phyloP scores from a whole-genome alignment of 2,329 filamentous ascomycete species.

The Colletotrichum siamense region DNA sequence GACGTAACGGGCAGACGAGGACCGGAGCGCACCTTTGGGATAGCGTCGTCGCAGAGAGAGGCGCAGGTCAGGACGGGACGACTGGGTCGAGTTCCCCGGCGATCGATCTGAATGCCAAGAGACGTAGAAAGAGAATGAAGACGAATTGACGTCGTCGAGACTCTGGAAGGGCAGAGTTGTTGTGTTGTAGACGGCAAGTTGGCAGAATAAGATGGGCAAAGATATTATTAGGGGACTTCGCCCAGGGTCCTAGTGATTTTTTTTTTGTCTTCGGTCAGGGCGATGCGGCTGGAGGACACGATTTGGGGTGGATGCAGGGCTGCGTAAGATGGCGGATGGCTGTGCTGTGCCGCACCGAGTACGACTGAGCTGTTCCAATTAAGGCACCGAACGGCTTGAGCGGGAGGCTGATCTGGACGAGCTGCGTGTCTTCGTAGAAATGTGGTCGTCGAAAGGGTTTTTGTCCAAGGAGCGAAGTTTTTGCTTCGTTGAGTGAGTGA shows the following conservation, averaged over 20 bases:
- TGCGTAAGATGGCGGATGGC: background rate
- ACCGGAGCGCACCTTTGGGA: background rate
- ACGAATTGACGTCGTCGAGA: background rate
- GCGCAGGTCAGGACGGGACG: background rate
- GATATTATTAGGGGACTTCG: background rate
- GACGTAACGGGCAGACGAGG: constrained; percentile 13
- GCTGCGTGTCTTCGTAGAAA: background rate
- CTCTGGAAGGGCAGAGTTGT: background rate
- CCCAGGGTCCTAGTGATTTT: background rate
- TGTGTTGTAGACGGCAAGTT: background rate
- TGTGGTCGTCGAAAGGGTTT: background rate
- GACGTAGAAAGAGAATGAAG: background rate
- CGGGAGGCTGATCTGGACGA: background rate
- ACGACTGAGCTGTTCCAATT: background rate
- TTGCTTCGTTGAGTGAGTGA: background rate
- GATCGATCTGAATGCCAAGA: background rate
- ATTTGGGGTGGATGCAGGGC: background rate
- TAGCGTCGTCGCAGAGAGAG: background rate
- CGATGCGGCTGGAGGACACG: constrained; percentile 4
- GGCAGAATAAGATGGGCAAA: background rate
- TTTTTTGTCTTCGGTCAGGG: background rate
- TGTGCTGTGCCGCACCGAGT: background rate
- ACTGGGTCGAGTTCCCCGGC: background rate
- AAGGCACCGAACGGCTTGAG: background rate
- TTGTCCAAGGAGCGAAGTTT: background rate